phyloP scores from a whole-genome alignment of 352 stramenopile species.

The Elongisporangium undulatum region DNA sequence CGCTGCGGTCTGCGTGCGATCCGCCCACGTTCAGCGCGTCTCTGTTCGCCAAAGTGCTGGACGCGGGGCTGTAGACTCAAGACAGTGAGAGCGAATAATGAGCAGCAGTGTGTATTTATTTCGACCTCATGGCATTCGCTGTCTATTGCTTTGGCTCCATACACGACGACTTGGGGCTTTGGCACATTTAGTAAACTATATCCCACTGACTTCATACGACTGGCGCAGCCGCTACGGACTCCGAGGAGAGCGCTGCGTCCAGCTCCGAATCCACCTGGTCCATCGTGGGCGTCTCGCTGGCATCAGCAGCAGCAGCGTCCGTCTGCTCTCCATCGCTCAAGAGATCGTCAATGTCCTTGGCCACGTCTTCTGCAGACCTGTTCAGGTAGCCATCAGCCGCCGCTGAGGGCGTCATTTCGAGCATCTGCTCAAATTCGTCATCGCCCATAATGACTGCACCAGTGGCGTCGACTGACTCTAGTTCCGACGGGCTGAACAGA shows the following conservation, averaged over 20 bases:
- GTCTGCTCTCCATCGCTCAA: neutral
- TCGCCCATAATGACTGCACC: neutral
- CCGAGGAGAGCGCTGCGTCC: neutral
- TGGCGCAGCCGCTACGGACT: neutral
- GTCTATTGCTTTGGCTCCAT: neutral
- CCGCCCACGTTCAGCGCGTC: slow-evolving; percentile 34
- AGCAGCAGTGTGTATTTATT: neutral
- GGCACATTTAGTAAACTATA: neutral
- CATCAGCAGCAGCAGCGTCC: neutral
- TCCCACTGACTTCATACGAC: neutral
- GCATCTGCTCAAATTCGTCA: neutral
- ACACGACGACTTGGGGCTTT: neutral
- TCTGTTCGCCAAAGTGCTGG: slow-evolving; percentile 53
- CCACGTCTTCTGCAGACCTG: neutral
- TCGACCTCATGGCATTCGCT: neutral
- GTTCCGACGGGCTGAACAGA: neutral
- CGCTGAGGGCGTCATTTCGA: neutral
- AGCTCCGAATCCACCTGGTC: neutral
- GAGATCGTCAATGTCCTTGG: neutral
- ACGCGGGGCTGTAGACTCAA: slow-evolving; percentile 13
- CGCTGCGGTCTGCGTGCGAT: slow-evolving; percentile 28
- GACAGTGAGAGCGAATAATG: neutral
- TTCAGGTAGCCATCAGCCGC: neutral
- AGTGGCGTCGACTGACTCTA: neutral
- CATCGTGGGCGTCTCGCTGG: neutral